These are phyloP conservation scores for Clathrus columnatus DNA, from an alignment of 768 basidiomycete genomes.

Conservation along the genomic window DNA sequence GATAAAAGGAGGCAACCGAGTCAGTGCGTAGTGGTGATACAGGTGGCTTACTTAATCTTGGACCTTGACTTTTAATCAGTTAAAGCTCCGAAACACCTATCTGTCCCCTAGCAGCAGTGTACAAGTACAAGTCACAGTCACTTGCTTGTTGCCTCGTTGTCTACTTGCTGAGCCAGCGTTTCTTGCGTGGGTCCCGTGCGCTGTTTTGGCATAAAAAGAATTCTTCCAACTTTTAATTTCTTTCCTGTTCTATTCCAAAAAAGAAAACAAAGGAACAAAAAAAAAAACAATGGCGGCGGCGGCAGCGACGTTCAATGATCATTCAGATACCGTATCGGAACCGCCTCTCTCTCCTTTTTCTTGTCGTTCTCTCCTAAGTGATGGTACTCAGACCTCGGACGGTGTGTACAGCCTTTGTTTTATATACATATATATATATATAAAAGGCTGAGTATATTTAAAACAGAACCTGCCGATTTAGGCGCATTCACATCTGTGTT, in stretches of 20 bases:
- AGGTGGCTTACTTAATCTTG: too few species aligned
- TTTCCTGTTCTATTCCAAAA: constrained; percentile 2
- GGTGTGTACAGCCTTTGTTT: neutral
- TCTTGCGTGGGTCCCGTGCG: neutral
- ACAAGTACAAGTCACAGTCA: too few species aligned
- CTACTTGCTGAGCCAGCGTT: constrained; percentile 3
- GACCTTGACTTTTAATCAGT: too few species aligned
- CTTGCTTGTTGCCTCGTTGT: constrained; percentile 10
- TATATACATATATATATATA: neutral
- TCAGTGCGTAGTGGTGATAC: too few species aligned
- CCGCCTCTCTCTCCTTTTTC: constrained; percentile 11
- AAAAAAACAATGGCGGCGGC: too few species aligned
- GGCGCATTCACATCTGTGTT: constrained; percentile 66
- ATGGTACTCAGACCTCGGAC: constrained; percentile 10
- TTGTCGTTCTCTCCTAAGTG: constrained; percentile 6
- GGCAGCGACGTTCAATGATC: constrained; percentile 7
- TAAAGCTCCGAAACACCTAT: too few species aligned
- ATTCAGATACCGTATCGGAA: constrained; percentile 8
- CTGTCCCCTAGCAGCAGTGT: too few species aligned
- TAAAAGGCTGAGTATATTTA: neutral
- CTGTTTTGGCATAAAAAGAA: neutral
- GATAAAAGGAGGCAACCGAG: too few species aligned
- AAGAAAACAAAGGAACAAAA: too few species aligned
- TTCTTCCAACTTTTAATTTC: constrained; percentile 2
- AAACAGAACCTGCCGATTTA: constrained; percentile 56